Conservation (phyloP, 1,284 basidiomycete genomes). For the Rhodofomes roseus region DNA sequence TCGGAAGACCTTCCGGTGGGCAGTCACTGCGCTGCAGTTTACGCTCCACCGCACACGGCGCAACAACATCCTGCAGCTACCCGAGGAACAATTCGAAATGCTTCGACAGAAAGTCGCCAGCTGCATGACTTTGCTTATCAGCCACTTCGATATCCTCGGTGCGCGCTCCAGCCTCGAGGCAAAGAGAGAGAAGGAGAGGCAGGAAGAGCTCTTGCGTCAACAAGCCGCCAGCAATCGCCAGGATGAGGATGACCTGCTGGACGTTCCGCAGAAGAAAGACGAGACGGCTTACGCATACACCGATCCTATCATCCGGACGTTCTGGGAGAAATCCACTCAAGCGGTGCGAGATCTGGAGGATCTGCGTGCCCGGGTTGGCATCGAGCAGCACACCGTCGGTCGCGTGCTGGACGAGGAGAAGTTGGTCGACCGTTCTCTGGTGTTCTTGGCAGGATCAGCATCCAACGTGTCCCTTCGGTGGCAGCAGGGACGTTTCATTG, state of each 20-base stretch:
- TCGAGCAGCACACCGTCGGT: conserved; percentile 75
- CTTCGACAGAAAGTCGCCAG: conserved; percentile 90
- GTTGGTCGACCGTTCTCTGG: conserved; percentile 85
- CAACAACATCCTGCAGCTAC: conserved; percentile 88
- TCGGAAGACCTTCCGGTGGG: conserved; percentile 97
- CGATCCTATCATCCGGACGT: conserved; percentile 65
- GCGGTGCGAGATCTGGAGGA: conserved; percentile 45
- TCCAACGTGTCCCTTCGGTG: conserved; percentile 96
- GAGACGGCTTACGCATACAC: conserved; percentile 40
- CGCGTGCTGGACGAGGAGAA: conserved; percentile 91
- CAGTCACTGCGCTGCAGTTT: conserved; percentile 94
- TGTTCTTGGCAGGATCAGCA: conserved; percentile 88
- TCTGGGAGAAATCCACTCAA: conserved; percentile 66
- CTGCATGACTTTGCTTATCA: conserved; percentile 95
- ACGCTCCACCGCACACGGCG: conserved; percentile 87
- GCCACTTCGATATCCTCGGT: conserved; percentile 97
- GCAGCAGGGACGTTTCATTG: conserved; percentile 99
- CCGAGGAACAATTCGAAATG: conserved; percentile 85
- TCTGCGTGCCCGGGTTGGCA: conserved; percentile 54
- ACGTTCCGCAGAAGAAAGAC: conserved; percentile 25
- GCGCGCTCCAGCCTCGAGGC: conserved; percentile 88
- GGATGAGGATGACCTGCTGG: conserved; percentile 41
- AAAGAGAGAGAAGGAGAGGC: conserved; percentile 83
- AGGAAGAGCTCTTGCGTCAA: conserved; percentile 68
- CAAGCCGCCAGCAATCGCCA: conserved; percentile 50